A percentile compares a stretch with the other conserved stretches of the same genome.
phyloP scores from a whole-genome alignment of 768 basidiomycete species.

The Inosperma sp. region DNA sequence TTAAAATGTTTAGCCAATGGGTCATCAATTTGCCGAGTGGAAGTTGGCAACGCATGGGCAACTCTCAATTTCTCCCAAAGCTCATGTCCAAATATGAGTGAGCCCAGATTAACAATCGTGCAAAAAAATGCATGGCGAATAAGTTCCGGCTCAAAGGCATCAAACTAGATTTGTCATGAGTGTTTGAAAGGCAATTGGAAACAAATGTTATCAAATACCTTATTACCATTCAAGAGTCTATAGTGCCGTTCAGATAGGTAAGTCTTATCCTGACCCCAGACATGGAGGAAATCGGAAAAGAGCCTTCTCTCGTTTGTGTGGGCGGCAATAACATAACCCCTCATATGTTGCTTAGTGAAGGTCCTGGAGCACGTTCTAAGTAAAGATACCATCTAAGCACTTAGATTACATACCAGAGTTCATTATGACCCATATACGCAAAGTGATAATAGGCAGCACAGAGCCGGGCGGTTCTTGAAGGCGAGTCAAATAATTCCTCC shows the following conservation, averaged over 20 bases:
- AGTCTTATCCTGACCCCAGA: constrained; percentile 1
- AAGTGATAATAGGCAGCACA: constrained; percentile 3
- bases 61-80: neutral
- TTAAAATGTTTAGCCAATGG: neutral
- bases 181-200: neutral
- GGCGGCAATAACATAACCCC: neutral
- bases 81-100: constrained; percentile 4
- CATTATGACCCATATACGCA: neutral
- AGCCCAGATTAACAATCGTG: neutral
- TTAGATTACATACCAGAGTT: neutral
- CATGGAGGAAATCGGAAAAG: constrained; percentile 1
- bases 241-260: constrained; percentile 1
- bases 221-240: neutral
- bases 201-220: neutral
- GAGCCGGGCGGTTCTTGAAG: constrained; percentile 2
- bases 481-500: neutral
- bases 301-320: neutral
- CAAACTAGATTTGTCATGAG: neutral
- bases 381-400: neutral
- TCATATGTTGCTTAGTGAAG: neutral
- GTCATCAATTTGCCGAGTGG: neutral
- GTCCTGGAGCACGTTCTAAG: neutral
- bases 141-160: constrained; percentile 10
- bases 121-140: constrained; percentile 1
- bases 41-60: neutral